Conservation (phyloP, 73 alveolate genomes). For the Urostyla sp. region DNA sequence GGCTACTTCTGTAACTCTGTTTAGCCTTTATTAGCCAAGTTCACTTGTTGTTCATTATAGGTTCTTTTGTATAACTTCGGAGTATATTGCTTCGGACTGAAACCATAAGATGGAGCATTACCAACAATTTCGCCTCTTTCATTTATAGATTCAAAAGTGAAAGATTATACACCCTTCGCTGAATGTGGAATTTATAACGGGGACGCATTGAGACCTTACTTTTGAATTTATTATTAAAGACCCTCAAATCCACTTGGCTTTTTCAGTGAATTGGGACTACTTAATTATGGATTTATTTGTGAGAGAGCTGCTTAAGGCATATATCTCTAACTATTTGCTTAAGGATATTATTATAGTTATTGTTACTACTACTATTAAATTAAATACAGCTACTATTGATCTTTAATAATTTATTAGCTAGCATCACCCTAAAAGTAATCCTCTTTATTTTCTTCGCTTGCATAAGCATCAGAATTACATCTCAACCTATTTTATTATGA, state of each 20-base stretch:
- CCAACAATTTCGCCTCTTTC: background rate
- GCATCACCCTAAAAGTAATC: too few species aligned
- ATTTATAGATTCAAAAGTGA: background rate
- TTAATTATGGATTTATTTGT: background rate
- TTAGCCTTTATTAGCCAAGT: background rate
- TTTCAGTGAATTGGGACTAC: background rate
- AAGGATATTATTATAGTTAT: background rate
- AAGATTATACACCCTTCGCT: background rate
- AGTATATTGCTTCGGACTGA: background rate
- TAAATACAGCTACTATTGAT: background rate
- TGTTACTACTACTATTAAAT: background rate
- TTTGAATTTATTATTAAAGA: background rate
- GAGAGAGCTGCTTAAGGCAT: too few species aligned
- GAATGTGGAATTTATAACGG: background rate
- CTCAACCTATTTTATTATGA: background rate
- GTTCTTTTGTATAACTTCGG: background rate
- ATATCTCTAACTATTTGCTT: background rate
- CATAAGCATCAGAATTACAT: background rate
- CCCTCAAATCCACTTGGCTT: constrained; percentile 9
- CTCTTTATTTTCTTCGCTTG: background rate
- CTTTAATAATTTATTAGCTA: constrained; percentile 12
- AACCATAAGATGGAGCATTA: background rate
- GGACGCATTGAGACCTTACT: background rate
- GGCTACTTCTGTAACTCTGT: background rate
- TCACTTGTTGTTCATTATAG: background rate